Evolutionary conservation across 768 basidiomycete species (phyloP).

Genomic region (Hemileccinum rubropunctum): DNA sequence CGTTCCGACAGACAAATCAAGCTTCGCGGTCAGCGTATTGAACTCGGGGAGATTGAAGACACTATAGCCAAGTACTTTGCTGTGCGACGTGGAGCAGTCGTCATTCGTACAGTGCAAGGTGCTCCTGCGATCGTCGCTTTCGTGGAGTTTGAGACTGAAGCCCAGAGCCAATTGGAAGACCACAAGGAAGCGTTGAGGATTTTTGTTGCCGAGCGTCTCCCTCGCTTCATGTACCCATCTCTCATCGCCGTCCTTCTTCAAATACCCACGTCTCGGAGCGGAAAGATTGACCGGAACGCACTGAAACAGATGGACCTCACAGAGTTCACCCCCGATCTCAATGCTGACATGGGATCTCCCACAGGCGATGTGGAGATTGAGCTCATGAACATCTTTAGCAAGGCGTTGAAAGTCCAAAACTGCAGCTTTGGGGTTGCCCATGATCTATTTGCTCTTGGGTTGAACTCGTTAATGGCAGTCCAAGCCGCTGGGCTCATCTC

Average conservation of each 20-base stretch:
- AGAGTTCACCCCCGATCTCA: slow-evolving; percentile 19
- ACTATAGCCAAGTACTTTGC: slow-evolving; percentile 24
- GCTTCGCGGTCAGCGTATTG: slow-evolving; percentile 33
- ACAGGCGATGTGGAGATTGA: slow-evolving; percentile 26
- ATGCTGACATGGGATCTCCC: slow-evolving; percentile 24
- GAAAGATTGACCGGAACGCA: slow-evolving; percentile 29
- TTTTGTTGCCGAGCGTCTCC: slow-evolving; percentile 28
- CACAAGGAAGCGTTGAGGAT: slow-evolving; percentile 20
- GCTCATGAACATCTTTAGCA: slow-evolving; percentile 25
- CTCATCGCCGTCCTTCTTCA: slow-evolving; percentile 24
- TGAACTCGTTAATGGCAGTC: slow-evolving; percentile 34
- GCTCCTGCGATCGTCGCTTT: slow-evolving; percentile 30
- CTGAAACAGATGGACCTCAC: slow-evolving; percentile 27
- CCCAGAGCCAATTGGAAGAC: slow-evolving; percentile 14
- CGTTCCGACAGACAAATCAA: slow-evolving; percentile 35
- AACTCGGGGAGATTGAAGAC: slow-evolving; percentile 33
- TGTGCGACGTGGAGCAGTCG: slow-evolving; percentile 21
- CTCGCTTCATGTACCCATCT: slow-evolving; percentile 33
- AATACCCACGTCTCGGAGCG: slow-evolving; percentile 24
- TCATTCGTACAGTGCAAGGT: slow-evolving; percentile 29
- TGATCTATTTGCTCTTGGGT: slow-evolving; percentile 29
- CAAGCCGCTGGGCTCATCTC: slow-evolving; percentile 29
- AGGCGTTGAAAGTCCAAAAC: slow-evolving; percentile 19
- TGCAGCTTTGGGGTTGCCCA: slow-evolving; percentile 25
- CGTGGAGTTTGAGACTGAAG: slow-evolving; percentile 22